Conservation (phyloP, 2,329 filamentous ascomycete species). For the Thelonectria olida region DNA sequence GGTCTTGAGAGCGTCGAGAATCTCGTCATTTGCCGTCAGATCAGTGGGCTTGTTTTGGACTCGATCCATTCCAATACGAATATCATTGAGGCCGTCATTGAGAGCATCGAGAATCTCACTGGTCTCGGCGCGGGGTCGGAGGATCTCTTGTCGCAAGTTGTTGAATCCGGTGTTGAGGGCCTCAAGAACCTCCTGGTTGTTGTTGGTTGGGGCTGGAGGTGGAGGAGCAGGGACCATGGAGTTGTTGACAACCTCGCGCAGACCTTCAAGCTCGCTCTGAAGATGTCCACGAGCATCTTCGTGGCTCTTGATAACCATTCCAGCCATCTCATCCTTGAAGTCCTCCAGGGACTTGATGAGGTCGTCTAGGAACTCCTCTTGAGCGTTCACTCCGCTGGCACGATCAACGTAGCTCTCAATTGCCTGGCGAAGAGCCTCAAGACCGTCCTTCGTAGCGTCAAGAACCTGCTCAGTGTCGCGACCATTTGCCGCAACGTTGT, state of each 20-base stretch:
- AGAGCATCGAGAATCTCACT: slow-evolving; percentile 90
- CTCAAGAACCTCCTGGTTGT: slow-evolving; percentile 74
- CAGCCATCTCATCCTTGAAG: slow-evolving; percentile 73
- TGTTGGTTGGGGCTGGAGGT: slow-evolving; percentile 52
- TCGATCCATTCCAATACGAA: slow-evolving; percentile 80
- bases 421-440: slow-evolving; percentile 81
- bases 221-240: slow-evolving; percentile 69
- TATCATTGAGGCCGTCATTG: slow-evolving; percentile 83
- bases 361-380: slow-evolving; percentile 81
- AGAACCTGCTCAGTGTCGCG: slow-evolving; percentile 88
- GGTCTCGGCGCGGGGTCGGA: slow-evolving; percentile 73
- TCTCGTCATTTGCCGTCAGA: slow-evolving; percentile 86
- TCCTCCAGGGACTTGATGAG: slow-evolving; percentile 72
- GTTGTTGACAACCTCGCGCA: slow-evolving; percentile 80
- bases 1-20: slow-evolving; percentile 86
- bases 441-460: slow-evolving; percentile 86
- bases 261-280: slow-evolving; percentile 82
- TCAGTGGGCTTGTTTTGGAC: slow-evolving; percentile 83
- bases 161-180: slow-evolving; percentile 78
- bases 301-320: slow-evolving; percentile 61
- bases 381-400: slow-evolving; percentile 72
- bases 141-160: slow-evolving; percentile 78
- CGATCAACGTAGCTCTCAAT: slow-evolving; percentile 85
- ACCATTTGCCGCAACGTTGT: slow-evolving; percentile 81
- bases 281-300: slow-evolving; percentile 70